Conservation (phyloP, 1,139 yeast genomes). For the Debaryomyces psychrophilus region DNA sequence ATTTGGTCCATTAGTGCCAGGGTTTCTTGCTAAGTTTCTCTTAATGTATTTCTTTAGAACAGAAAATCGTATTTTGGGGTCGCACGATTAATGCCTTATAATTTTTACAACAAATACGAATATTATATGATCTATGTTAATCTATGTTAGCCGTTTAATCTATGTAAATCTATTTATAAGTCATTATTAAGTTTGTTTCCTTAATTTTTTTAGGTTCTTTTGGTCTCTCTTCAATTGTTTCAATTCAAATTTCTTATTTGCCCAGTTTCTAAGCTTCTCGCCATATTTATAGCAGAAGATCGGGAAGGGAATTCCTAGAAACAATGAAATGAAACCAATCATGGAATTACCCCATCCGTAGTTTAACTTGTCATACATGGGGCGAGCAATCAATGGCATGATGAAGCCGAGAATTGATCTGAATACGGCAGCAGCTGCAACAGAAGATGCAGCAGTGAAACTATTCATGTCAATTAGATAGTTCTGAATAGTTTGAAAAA, state of each 20-base stretch:
- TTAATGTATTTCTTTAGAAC: neutral
- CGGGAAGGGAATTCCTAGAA: slow-evolving; percentile 50
- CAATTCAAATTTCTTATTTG: slow-evolving; percentile 37
- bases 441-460: slow-evolving; percentile 47
- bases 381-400: slow-evolving; percentile 46
- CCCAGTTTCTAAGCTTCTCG: slow-evolving; percentile 40
- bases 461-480: slow-evolving; percentile 51
- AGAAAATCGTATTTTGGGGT: neutral
- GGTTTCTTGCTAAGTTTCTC: neutral
- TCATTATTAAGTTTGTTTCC: slow-evolving; percentile 6
- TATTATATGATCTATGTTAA: neutral
- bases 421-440: slow-evolving; percentile 53
- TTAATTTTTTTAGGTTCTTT: slow-evolving; percentile 34
- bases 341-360: slow-evolving; percentile 53
- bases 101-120: neutral
- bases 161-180: too few relatives aligned
- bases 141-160: neutral
- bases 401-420: slow-evolving; percentile 47
- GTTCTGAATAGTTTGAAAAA: slow-evolving; percentile 47
- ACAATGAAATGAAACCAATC: slow-evolving; percentile 44
- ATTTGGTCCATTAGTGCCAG: slow-evolving; percentile 5
- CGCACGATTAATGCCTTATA: neutral
- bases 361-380: slow-evolving; percentile 42
- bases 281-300: slow-evolving; percentile 45
- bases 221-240: slow-evolving; percentile 38